These are phyloP conservation scores for Carex parvula DNA, from an alignment of 176 grass and related monocot species.

Conservation along the genomic window DNA sequence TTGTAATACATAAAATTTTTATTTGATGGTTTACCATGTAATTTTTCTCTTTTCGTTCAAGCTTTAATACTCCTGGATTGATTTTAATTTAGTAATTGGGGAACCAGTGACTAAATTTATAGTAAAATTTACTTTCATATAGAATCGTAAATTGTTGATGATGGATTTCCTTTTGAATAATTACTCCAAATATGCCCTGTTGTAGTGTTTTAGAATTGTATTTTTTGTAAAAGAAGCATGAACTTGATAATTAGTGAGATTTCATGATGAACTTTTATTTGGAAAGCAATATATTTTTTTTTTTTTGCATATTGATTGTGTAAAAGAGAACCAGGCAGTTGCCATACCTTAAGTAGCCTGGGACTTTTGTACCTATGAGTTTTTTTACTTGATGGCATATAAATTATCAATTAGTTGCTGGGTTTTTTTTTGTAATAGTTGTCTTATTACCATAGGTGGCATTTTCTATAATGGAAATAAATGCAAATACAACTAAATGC, in stretches of 20 bases:
- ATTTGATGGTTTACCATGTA: neutral
- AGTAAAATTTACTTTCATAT: neutral
- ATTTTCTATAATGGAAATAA: neutral
- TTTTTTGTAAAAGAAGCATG: neutral
- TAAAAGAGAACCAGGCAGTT: neutral
- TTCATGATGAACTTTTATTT: neutral
- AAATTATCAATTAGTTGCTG: neutral
- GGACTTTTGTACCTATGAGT: neutral
- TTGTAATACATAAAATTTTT: neutral
- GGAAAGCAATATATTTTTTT: neutral
- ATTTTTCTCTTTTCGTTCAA: neutral
- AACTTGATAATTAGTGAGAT: neutral
- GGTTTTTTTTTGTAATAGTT: neutral
- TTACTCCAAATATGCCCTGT: neutral
- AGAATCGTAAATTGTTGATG: neutral
- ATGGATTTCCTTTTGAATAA: neutral
- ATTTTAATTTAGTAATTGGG: neutral
- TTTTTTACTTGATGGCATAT: neutral
- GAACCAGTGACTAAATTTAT: neutral
- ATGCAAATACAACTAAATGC: slow-evolving; percentile 1
- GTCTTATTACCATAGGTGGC: neutral
- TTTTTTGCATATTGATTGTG: neutral
- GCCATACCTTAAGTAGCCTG: neutral
- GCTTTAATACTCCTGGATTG: neutral
- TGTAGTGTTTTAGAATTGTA: neutral